Base-by-base conservation (phyloP, 2,329 filamentous ascomycete species). In the Colletotrichum filicis region DNA sequence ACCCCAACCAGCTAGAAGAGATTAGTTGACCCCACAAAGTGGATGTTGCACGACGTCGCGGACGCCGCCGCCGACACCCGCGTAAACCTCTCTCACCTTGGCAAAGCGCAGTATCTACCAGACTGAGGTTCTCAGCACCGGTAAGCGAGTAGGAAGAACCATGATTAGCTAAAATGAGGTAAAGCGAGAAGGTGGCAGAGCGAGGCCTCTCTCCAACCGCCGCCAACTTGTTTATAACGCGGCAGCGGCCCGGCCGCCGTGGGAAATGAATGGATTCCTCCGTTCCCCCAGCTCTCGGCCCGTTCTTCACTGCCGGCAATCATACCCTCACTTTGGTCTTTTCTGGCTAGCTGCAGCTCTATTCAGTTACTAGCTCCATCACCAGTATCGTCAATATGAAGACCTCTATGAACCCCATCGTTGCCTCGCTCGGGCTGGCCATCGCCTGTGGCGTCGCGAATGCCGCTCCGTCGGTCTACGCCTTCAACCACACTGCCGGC, bases 31-130 rank as follows among this genome's bases (percentile, higher is more conserved):
- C 30, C 71, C 71, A 66, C 66, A 73, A 71, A 65, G 71, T 73
- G 71, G 71, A 70, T 71, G 55, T 66, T 61, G 46, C 71, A 65
- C 66, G 71, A 73, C 71, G 71, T 70, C 71, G 71, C 60, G 26
- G 30, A 60, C 53, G 35, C 35, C 60, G 60, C 70, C 66, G 60
- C 55, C 70, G 58, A 61, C 56, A 61, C 19, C 35, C 60, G 55
- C 61, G 61, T 30, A 56, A 46, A 11, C 59, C 32, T 60, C 46
- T 24, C 30, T 37, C 60, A 57, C 24, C 66, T 61, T 56, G 60
- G 46, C 53, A 35, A 70, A 49, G 53, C 60, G 55, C 66, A 56
- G 70, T 49, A 52, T 65, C 46, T 65, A 52, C 60, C 55, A 42
- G 28, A 42, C 66, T 49, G 42, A 49, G 42, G 42, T 22, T 49